Percentiles rank a stretch among this genome's conserved stretches.
Conservation (phyloP, 352 stramenopile genomes). For the Phytopythium kandeliae region DNA sequence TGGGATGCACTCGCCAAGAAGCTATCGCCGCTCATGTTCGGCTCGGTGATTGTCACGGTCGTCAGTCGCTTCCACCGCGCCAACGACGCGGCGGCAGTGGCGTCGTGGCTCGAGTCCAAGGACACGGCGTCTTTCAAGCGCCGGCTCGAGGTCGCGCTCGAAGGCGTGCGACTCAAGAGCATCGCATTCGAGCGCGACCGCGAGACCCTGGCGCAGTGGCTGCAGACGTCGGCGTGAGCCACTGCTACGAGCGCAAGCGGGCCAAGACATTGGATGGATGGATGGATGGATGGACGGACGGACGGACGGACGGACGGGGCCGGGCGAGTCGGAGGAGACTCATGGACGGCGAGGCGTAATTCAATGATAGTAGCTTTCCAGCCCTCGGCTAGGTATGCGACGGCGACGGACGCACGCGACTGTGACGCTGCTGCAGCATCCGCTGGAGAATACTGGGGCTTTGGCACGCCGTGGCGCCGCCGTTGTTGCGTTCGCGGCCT, state of each 20-base stretch:
- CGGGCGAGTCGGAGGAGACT: too few species aligned
- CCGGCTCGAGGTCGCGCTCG: conserved; percentile 45
- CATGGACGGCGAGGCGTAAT: background rate
- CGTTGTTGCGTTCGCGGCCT: background rate
- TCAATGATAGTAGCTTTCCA: background rate
- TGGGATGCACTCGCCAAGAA: conserved; percentile 54
- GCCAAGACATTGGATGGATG: too few species aligned
- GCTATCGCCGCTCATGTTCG: conserved; percentile 50
- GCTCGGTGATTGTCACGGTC: conserved; percentile 29
- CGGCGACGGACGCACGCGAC: conserved; percentile 28
- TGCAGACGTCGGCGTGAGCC: conserved; percentile 19
- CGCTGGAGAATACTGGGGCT: conserved; percentile 49
- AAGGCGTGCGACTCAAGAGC: conserved; percentile 54
- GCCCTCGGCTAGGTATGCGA: conserved; percentile 5
- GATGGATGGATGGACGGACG: too few species aligned
- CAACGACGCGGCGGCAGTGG: conserved; percentile 40
- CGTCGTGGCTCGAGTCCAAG: conserved; percentile 49
- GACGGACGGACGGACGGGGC: too few species aligned
- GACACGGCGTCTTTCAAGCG: conserved; percentile 51
- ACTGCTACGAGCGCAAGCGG: too few species aligned
- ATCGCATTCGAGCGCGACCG: conserved; percentile 40
- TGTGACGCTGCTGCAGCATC: conserved; percentile 51
- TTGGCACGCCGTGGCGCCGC: background rate
- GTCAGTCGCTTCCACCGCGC: conserved; percentile 45
- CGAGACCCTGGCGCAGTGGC: conserved; percentile 49